Evolutionary conservation across 2,329 filamentous ascomycete genomes (phyloP).

Genomic region (Rutstroemia sp.): DNA sequence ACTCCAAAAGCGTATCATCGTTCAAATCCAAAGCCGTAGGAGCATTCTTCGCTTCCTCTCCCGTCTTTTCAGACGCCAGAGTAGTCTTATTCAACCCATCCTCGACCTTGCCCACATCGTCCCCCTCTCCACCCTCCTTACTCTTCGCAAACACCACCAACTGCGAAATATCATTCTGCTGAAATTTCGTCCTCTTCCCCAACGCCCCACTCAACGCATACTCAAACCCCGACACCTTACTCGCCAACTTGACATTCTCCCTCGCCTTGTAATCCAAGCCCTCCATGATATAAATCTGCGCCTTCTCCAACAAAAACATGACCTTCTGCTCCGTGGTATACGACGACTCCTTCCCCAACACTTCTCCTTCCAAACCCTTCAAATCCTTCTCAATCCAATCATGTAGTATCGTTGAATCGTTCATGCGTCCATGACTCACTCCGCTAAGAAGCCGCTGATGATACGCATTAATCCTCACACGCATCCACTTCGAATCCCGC

Average conservation of each 20-base stretch:
- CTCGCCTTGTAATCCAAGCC: constrained; percentile 71
- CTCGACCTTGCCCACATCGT: constrained; percentile 11
- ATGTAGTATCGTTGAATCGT: constrained; percentile 55
- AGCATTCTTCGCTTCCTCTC: constrained; percentile 32
- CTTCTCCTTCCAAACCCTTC: constrained; percentile 37
- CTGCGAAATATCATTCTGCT: constrained; percentile 76
- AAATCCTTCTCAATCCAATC: constrained; percentile 53
- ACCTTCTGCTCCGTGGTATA: constrained; percentile 48
- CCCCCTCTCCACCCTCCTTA: constrained; percentile 29
- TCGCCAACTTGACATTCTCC: constrained; percentile 62
- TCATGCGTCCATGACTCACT: constrained; percentile 26
- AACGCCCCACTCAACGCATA: constrained; percentile 81
- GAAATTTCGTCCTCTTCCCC: constrained; percentile 77
- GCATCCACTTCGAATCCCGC: constrained; percentile 37
- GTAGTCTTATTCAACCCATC: constrained; percentile 13
- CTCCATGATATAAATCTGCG: constrained; percentile 76
- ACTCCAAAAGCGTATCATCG: constrained; percentile 87
- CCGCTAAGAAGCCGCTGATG: constrained; percentile 55
- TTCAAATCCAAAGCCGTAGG: constrained; percentile 74
- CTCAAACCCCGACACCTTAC: constrained; percentile 58
- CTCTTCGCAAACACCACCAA: constrained; percentile 87
- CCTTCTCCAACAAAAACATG: constrained; percentile 72
- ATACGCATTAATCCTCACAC: constrained; percentile 63
- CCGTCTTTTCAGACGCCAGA: constrained; percentile 18
- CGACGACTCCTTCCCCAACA: constrained; percentile 31